Conservation (phyloP, 2,329 filamentous ascomycete genomes). For the Parascedosporium putredinis region DNA sequence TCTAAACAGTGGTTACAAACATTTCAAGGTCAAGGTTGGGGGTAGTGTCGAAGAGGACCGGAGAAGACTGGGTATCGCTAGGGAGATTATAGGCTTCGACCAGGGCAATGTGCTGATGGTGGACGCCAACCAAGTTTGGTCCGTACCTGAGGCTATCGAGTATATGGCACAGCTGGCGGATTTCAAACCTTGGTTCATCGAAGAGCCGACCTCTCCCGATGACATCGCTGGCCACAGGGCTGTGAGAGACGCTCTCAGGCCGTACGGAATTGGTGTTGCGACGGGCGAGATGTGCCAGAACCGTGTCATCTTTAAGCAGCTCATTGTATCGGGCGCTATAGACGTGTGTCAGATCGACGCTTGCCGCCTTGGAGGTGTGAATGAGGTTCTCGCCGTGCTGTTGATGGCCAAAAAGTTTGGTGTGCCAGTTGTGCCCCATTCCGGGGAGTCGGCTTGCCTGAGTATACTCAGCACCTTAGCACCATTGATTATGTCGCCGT, state of each 20-base stretch:
- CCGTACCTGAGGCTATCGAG: constrained; percentile 75
- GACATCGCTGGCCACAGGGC: constrained; percentile 83
- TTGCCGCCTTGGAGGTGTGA: constrained; percentile 80
- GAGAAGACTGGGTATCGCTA: constrained; percentile 59
- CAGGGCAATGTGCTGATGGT: constrained; percentile 80
- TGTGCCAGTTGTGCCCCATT: constrained; percentile 80
- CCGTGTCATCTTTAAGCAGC: constrained; percentile 87
- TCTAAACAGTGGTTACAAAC: constrained; percentile 62
- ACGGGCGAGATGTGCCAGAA: constrained; percentile 96
- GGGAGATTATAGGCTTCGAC: constrained; percentile 74
- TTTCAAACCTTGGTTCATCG: constrained; percentile 89
- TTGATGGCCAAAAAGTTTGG: constrained; percentile 72
- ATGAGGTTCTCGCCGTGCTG: constrained; percentile 84
- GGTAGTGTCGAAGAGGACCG: constrained; percentile 61
- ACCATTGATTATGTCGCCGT: constrained; percentile 91
- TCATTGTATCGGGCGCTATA: constrained; percentile 68
- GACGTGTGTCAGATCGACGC: constrained; percentile 87
- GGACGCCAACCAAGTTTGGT: constrained; percentile 90
- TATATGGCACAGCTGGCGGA: constrained; percentile 76
- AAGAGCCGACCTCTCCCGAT: constrained; percentile 85
- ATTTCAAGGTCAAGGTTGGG: constrained; percentile 91
- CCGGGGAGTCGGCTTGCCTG: constrained; percentile 82
- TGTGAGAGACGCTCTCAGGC: constrained; percentile 67
- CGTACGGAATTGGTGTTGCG: constrained; percentile 69
- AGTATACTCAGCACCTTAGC: constrained; percentile 87